A percentile compares a stretch with the other conserved stretches of the same genome.
These are phyloP conservation scores for Trichosporon ovoides DNA, from an alignment of 1,284 basidiomycete species.

Conservation along the genomic window DNA sequence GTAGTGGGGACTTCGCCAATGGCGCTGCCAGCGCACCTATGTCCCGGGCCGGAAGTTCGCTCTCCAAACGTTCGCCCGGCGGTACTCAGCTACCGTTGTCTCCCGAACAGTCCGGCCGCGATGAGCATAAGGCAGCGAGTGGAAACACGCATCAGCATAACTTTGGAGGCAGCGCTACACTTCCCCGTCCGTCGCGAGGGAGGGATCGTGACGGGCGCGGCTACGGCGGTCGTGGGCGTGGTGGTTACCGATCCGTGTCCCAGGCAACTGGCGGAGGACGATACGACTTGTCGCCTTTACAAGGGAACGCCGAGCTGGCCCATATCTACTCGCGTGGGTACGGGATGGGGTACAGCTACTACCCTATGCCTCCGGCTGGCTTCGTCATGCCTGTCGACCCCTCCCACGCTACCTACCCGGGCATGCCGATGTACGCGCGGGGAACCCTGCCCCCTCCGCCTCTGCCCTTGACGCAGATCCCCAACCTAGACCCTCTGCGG, in stretches of 20 bases:
- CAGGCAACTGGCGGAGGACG: constrained; percentile 11
- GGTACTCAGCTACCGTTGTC: constrained; percentile 13
- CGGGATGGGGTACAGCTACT: constrained; percentile 30
- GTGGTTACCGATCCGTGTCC: constrained; percentile 14
- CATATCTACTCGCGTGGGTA: constrained; percentile 24
- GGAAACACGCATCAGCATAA: constrained; percentile 23
- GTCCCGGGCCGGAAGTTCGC: constrained; percentile 28
- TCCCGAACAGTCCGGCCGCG: constrained; percentile 1
- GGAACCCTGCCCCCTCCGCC: constrained; percentile 52
- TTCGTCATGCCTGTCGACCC: constrained; percentile 16
- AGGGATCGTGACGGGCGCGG: constrained; percentile 32
- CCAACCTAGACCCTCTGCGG: constrained; percentile 59
- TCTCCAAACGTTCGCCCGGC: constrained; percentile 22
- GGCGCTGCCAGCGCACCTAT: constrained; percentile 20
- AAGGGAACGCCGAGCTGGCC: constrained; percentile 13
- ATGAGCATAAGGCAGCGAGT: constrained; percentile 7
- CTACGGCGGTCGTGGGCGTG: constrained; percentile 25
- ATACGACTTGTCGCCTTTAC: constrained; percentile 16
- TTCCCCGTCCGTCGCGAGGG: constrained; percentile 27
- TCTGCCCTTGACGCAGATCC: constrained; percentile 54
- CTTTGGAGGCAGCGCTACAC: constrained; percentile 16
- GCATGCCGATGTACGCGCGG: constrained; percentile 11
- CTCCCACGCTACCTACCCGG: background rate
- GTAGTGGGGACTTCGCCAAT: constrained; percentile 10
- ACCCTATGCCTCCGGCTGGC: constrained; percentile 23